Conservation (phyloP, 2,329 filamentous ascomycete genomes). For the Xylariomycetidae sp. region DNA sequence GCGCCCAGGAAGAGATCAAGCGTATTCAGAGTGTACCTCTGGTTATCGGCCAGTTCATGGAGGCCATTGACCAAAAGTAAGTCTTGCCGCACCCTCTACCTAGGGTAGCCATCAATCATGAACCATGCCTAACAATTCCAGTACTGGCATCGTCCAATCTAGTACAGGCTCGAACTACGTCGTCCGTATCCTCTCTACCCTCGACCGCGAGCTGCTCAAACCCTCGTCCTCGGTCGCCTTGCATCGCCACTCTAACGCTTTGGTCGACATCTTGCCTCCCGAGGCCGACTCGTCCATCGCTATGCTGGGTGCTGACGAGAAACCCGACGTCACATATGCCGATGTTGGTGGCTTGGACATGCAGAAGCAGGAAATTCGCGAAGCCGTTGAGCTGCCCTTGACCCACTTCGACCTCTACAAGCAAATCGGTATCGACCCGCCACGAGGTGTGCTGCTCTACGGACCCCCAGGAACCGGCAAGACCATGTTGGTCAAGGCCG, state of each 20-base stretch:
- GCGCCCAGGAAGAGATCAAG: conserved; percentile 99
- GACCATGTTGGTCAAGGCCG: conserved; percentile 91
- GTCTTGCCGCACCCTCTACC: conserved; percentile 16
- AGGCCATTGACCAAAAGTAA: conserved; percentile 98
- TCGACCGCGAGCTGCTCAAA: conserved; percentile 97
- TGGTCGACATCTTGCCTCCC: conserved; percentile 97
- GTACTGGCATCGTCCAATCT: conserved; percentile 96
- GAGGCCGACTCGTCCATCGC: conserved; percentile 98
- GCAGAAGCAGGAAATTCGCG: conserved; percentile 99
- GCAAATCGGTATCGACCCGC: conserved; percentile 98
- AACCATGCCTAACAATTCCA: conserved; percentile 29
- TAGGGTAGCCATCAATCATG: too few species aligned
- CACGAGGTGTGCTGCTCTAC: conserved; percentile 91
- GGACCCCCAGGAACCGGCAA: conserved; percentile 88
- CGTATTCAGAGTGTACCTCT: conserved; percentile 96
- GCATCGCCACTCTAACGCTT: conserved; percentile 95
- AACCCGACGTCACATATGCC: conserved; percentile 95
- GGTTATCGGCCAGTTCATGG: conserved; percentile 99
- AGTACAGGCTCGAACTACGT: conserved; percentile 99
- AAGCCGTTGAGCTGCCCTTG: conserved; percentile 92
- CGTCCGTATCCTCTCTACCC: conserved; percentile 93
- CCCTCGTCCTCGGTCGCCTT: conserved; percentile 95
- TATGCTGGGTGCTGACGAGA: conserved; percentile 94
- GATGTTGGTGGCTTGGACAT: conserved; percentile 97
- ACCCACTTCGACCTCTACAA: conserved; percentile 99